These are phyloP conservation scores for Cercospora nicotianae DNA, from an alignment of 2,329 filamentous ascomycete genomes.

Conservation along the genomic window DNA sequence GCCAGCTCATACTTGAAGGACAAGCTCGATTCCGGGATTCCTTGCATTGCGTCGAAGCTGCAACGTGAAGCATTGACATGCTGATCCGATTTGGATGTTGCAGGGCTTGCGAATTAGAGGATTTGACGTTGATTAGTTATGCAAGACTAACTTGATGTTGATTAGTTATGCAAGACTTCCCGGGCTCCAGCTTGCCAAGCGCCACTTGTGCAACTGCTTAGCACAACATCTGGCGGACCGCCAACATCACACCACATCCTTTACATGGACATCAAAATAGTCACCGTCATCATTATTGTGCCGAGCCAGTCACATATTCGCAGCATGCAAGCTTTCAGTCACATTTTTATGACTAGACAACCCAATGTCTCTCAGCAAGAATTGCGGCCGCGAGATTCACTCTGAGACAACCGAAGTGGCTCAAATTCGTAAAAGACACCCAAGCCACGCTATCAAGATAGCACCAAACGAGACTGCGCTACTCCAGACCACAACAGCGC, in stretches of 20 bases:
- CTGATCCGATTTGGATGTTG: neutral
- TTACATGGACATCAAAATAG: neutral
- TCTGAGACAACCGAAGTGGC: neutral
- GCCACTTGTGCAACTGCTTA: neutral
- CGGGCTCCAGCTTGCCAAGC: neutral
- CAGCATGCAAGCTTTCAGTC: too few species aligned
- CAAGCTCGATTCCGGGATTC: neutral
- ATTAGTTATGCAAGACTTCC: neutral
- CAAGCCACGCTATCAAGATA: neutral
- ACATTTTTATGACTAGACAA: neutral
- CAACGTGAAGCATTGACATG: neutral
- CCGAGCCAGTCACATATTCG: neutral
- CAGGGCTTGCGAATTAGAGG: neutral
- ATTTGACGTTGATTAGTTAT: neutral
- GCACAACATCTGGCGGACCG: neutral
- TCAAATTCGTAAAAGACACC: neutral
- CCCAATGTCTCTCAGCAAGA: neutral
- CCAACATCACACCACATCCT: neutral
- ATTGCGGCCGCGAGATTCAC: neutral
- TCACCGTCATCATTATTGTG: neutral
- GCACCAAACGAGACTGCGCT: neutral
- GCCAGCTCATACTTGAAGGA: neutral
- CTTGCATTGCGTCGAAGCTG: neutral
- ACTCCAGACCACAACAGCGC: neutral
- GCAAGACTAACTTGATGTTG: neutral